Conservation (phyloP, 495 filamentous ascomycete species). For the Neurospora tetraspora region DNA sequence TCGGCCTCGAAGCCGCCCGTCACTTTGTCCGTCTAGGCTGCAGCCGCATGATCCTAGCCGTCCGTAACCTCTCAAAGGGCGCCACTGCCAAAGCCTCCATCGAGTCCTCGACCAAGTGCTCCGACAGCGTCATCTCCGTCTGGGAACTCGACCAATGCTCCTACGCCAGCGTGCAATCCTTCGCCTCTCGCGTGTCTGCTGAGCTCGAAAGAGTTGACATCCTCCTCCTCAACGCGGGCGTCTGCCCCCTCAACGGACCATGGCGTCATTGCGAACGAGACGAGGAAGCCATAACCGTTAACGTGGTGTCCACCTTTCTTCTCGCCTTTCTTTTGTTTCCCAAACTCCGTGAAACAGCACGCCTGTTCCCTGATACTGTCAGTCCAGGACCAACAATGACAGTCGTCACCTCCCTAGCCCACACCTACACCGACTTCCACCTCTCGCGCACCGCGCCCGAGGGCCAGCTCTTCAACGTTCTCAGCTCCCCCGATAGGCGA, state of each 20-base stretch:
- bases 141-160: slow-evolving; percentile 40
- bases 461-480: neutral
- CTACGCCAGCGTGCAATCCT: slow-evolving; percentile 18
- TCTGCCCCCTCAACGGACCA: slow-evolving; percentile 5
- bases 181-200: slow-evolving; percentile 12
- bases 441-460: neutral
- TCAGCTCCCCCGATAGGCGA: neutral
- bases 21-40: slow-evolving; percentile 34
- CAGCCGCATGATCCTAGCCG: slow-evolving; percentile 36
- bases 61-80: slow-evolving; percentile 32
- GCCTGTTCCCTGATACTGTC: neutral
- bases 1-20: slow-evolving; percentile 42
- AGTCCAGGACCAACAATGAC: slow-evolving; percentile 17
- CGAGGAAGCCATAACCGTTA: slow-evolving; percentile 42
- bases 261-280: slow-evolving; percentile 23
- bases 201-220: slow-evolving; percentile 32
- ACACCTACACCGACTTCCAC: slow-evolving; percentile 1
- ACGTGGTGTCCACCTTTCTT: slow-evolving; percentile 40
- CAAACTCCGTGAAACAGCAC: slow-evolving; percentile 24
- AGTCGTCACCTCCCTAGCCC: slow-evolving; percentile 16
- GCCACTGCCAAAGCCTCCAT: slow-evolving; percentile 35
- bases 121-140: slow-evolving; percentile 39
- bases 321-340: slow-evolving; percentile 36
- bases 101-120: slow-evolving; percentile 22
- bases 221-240: slow-evolving; percentile 35